Evolutionary conservation across 164 flowering plant species (phyloP), one percentile per base, ranked within the genome.

Genomic region (Aristolochia contorta): DNA sequence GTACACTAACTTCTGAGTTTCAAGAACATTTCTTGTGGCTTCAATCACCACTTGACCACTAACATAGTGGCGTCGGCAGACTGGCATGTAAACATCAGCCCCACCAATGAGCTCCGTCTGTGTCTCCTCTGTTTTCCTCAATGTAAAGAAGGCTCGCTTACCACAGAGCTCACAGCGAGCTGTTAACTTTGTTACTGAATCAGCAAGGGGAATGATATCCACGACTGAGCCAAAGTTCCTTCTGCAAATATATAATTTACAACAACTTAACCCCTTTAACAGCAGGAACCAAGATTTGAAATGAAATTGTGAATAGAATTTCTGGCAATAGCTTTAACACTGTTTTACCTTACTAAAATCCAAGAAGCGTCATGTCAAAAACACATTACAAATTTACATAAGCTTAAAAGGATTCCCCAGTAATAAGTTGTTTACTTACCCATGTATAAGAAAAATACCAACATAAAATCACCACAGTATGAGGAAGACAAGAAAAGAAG

Each of bases 151-250:
- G 6, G 97, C 97, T 23, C 72, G 75, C 58, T 86, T 81, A 20
- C 97, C 91, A 74, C 97, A 93, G 4, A 87, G 58, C 63, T 86
- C 97, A 71, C 98, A 93, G 16, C 96, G 72, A 33, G 98, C 94
- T 1, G 87, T 84, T 67, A 93, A 65, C 77, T 93, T 93, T 4
- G 89, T 90, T 5, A 93, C 83, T 8, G 92, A 62, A 68, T 93
- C 94, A 48, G 98, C 96, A n/a, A 93, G 69, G 6, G 96, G 98
- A 25, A 93, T 67, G 22, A 90, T 63, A 50, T 93, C 96, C 50
- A 93, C 87, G 59, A 93, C 89, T 0, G 91, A 81, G 0, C 97
- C 97, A 73, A 93, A 93, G 62, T 84, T 87, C 80, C 82, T 84
- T 62, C 98, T 92, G 80, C 72, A 33, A 75, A 57, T 8, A 7